These are phyloP conservation scores for Voacanga thouarsii DNA, from an alignment of 257 asterid species.

Conservation along the genomic window DNA sequence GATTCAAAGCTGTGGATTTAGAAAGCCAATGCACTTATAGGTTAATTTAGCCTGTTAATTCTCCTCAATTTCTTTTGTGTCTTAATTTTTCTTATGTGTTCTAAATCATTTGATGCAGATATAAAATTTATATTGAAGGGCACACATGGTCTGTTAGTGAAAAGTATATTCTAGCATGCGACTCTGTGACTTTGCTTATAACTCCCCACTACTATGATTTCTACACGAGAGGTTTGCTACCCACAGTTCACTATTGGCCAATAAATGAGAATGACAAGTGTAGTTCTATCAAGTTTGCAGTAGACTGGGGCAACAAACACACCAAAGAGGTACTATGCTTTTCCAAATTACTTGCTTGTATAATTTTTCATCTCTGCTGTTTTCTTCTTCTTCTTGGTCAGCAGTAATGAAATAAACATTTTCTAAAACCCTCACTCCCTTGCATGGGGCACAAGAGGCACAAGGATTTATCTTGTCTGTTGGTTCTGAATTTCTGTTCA, in stretches of 20 bases:
- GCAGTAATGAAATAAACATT: neutral
- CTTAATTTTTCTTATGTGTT: neutral
- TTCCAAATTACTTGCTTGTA: neutral
- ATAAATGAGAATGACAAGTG: conserved; percentile 43
- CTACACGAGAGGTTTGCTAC: conserved; percentile 73
- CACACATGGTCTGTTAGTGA: conserved; percentile 86
- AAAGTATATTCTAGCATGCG: conserved; percentile 83
- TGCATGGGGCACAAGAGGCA: too few species aligned
- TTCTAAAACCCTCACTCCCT: neutral
- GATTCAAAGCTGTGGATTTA: conserved; percentile 55
- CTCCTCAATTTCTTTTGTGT: neutral
- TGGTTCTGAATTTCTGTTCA: neutral
- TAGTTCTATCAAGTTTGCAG: conserved; percentile 61
- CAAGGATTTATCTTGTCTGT: neutral
- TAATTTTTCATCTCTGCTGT: neutral
- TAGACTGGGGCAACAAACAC: conserved; percentile 82
- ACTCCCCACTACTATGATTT: conserved; percentile 65
- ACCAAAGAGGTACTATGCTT: conserved; percentile 42
- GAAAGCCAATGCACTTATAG: conserved; percentile 71
- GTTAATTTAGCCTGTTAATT: conserved; percentile 21
- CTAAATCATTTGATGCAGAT: conserved; percentile 36
- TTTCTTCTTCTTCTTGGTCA: neutral
- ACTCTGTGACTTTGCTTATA: conserved; percentile 61
- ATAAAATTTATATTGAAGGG: conserved; percentile 84
- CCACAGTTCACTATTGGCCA: conserved; percentile 81